phyloP scores from a whole-genome alignment of 2,329 filamentous ascomycete species.

The Dactylella cylindrospora region DNA sequence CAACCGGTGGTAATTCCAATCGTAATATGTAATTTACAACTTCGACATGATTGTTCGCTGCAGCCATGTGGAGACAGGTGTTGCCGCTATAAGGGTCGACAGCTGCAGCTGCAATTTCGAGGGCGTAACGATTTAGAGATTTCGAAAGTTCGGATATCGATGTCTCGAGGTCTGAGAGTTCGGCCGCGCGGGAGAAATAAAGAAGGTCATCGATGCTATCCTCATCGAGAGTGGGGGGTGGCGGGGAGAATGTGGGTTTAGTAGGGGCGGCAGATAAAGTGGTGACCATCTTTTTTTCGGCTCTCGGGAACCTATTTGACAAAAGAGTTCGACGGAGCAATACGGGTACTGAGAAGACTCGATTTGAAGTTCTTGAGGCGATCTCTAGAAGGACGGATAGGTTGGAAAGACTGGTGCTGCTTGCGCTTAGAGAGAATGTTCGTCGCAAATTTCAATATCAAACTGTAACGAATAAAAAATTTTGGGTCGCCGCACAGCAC shows the following conservation, averaged over 20 bases:
- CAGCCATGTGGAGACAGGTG: constrained; percentile 81
- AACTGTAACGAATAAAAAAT: too few species aligned
- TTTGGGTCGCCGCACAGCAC: too few species aligned
- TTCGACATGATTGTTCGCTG: constrained; percentile 74
- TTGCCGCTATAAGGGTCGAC: constrained; percentile 76
- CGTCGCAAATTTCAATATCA: too few species aligned
- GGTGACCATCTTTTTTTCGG: too few species aligned
- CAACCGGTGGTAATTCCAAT: constrained; percentile 18
- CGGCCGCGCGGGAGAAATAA: constrained; percentile 79
- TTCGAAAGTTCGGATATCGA: constrained; percentile 56
- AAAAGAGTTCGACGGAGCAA: too few species aligned
- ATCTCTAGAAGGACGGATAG: too few species aligned
- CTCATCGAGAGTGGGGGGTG: constrained; percentile 59
- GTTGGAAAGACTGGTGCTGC: too few species aligned
- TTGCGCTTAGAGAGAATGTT: too few species aligned
- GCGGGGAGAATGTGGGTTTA: constrained; percentile 21
- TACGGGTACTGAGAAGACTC: too few species aligned
- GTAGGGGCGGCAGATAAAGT: constrained; percentile 9
- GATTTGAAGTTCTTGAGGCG: too few species aligned
- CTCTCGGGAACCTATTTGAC: too few species aligned
- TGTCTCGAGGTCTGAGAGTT: constrained; percentile 67
- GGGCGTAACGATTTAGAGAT: constrained; percentile 51
- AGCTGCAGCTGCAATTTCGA: constrained; percentile 69
- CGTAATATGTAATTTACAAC: constrained; percentile 60
- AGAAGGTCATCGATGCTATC: constrained; percentile 90